Conservation (phyloP, 768 basidiomycete genomes). For the Hydnum rufescens region DNA sequence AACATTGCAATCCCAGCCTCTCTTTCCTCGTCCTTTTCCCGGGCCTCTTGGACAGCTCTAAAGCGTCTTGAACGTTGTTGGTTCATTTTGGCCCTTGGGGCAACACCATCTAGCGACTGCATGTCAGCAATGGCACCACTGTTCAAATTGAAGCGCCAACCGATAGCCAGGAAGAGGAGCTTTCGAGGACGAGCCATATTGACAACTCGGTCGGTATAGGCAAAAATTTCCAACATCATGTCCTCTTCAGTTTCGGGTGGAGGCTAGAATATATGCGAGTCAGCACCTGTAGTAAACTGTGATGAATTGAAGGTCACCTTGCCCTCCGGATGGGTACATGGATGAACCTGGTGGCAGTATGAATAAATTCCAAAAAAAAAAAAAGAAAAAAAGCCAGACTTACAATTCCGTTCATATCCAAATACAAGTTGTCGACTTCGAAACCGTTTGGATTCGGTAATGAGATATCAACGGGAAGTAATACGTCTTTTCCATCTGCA, state of each 20-base stretch:
- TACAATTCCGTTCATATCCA: conserved; percentile 99
- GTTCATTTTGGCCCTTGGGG: conserved; percentile 98
- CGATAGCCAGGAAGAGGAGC: conserved; percentile 95
- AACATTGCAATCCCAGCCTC: conserved; percentile 66
- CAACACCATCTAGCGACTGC: conserved; percentile 63
- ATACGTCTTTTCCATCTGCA: conserved; percentile 39
- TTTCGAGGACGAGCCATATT: conserved; percentile 93
- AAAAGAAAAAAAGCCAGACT: conserved; percentile 16
- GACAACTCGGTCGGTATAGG: conserved; percentile 90
- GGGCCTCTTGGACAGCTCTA: conserved; percentile 83
- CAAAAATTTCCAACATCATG: conserved; percentile 97
- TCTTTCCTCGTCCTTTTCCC: conserved; percentile 77
- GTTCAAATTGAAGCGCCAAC: conserved; percentile 25
- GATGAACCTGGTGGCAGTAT: conserved; percentile 50
- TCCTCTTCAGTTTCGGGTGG: conserved; percentile 95
- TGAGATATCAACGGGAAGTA: conserved; percentile 61
- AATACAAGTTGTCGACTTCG: conserved; percentile 91
- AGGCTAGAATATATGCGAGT: conserved; percentile 30
- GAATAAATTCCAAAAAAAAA: neutral
- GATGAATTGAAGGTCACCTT: conserved; percentile 29
- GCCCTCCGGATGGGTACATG: conserved; percentile 97
- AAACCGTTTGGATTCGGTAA: conserved; percentile 81
- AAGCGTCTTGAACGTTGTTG: conserved; percentile 96
- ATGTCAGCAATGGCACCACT: neutral
- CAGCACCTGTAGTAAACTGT: neutral